phyloP scores from a whole-genome alignment of 495 filamentous ascomycete species.

The Penicillium maclennaniae region DNA sequence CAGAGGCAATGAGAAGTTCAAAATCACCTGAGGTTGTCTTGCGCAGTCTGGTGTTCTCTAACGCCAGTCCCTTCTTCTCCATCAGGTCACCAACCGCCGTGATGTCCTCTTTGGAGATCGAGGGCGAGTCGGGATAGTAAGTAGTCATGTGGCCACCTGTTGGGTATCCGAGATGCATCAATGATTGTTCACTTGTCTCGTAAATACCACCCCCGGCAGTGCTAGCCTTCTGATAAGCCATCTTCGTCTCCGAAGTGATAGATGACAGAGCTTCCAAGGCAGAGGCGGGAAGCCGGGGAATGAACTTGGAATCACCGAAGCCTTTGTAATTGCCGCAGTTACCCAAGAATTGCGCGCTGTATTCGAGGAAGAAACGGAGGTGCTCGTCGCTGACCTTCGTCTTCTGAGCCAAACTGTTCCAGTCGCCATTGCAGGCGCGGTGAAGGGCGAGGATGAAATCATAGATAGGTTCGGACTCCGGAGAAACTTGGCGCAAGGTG shows the following conservation, averaged over 20 bases:
- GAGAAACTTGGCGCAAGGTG: slow-evolving; percentile 81
- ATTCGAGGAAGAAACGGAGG: slow-evolving; percentile 75
- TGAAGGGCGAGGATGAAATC: slow-evolving; percentile 85
- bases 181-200: slow-evolving; percentile 54
- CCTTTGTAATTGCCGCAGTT: slow-evolving; percentile 95
- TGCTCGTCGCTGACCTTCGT: slow-evolving; percentile 67
- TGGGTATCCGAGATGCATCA: slow-evolving; percentile 84
- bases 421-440: slow-evolving; percentile 70
- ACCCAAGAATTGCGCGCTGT: slow-evolving; percentile 82
- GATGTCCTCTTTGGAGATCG: slow-evolving; percentile 84
- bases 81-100: slow-evolving; percentile 65
- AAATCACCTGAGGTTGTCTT: slow-evolving; percentile 71
- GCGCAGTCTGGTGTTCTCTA: slow-evolving; percentile 84
- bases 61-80: slow-evolving; percentile 65
- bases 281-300: slow-evolving; percentile 68
- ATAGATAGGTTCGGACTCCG: slow-evolving; percentile 86
- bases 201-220: slow-evolving; percentile 67
- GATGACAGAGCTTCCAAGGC: slow-evolving; percentile 69
- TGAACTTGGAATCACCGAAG: slow-evolving; percentile 92
- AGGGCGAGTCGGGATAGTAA: slow-evolving; percentile 86
- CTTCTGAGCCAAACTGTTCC: slow-evolving; percentile 64
- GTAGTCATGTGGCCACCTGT: slow-evolving; percentile 79
- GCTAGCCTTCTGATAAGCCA: slow-evolving; percentile 57
- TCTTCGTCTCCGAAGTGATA: slow-evolving; percentile 54
- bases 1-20: slow-evolving; percentile 82